Evolutionary conservation across 129 eudicot species (phyloP), one percentile per base, ranked within the genome.

Genomic region (Centaurea solstitialis): DNA sequence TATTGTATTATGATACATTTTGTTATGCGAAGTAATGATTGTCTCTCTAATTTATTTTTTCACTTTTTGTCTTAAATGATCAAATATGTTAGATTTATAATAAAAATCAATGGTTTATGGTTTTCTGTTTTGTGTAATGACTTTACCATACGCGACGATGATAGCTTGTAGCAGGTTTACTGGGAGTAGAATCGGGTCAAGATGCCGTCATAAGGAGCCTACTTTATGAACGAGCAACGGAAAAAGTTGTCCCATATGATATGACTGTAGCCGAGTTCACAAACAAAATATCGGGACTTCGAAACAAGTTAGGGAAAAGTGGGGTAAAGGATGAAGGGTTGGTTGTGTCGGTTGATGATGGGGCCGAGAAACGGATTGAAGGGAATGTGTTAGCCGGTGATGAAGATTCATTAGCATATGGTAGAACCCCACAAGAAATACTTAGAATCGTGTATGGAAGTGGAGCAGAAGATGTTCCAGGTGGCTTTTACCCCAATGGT

Each of bases 261-360:
- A 70, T 40, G 13, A 76, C 73, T 0, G 93, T 94, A 59, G 89
- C 76, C 0, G 92, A 91, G 10, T 91, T 94, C 76, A 94, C 97
- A 0, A 12, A 88, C 73, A 78, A 73, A 21, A 91, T 94, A 11
- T 94, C 97, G 9, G 30, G 70, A 41, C 85, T 94, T 7, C 76
- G 98, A 66, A 87, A 94, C 57, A 85, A 84, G 79, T 86, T 94
- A 4, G 98, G 97, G 9, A 41, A 78, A 0, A 47, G 50, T 0
- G 93, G 97, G 1, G 0, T 80, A 7, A 91, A 87, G 59, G 98
- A 94, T 9, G 97, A 94, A 87, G 98, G 98, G 20, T 83, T 94
- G 3, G 40, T 47, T 17, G 95, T 91, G 4, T 33, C 77, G 9
- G 80, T 23, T 2, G 23, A 7, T 1, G 10, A 9, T 20, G 98